These are phyloP conservation scores for Shiraia bambusicola DNA, from an alignment of 2,329 filamentous ascomycete species.

Conservation along the genomic window DNA sequence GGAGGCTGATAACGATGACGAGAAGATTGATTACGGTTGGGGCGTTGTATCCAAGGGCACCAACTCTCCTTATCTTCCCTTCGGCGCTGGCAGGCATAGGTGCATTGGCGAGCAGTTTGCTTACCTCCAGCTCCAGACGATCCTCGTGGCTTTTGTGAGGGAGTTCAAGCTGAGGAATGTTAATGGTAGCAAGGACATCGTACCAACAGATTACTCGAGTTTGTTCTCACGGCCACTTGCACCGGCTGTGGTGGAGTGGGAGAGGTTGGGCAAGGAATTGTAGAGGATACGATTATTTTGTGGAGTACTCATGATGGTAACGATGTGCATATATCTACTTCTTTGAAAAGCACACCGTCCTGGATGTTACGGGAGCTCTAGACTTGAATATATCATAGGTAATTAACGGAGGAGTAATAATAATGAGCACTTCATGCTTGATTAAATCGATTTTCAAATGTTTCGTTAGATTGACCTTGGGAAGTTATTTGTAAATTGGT, in stretches of 20 bases:
- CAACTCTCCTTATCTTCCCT: conserved; percentile 86
- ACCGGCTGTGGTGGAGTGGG: conserved; percentile 67
- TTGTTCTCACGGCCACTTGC: conserved; percentile 50
- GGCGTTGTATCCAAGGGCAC: conserved; percentile 90
- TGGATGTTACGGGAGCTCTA: conserved; percentile 1
- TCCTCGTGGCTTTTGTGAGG: conserved; percentile 74
- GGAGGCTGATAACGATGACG: conserved; percentile 57
- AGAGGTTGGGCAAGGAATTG: conserved; percentile 57
- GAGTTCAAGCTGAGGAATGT: conserved; percentile 77
- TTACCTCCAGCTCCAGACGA: conserved; percentile 86
- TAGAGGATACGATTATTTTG: conserved; percentile 7
- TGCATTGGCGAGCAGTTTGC: conserved; percentile 98
- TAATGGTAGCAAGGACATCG: conserved; percentile 68
- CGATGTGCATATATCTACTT: conserved; percentile 16
- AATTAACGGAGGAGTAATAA: conserved; percentile 8
- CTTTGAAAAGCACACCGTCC: conserved; percentile 1
- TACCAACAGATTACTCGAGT: conserved; percentile 66
- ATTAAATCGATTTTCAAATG: not conserved
- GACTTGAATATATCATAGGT: conserved; percentile 7
- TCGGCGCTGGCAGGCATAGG: conserved; percentile 87
- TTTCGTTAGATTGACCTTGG: not conserved
- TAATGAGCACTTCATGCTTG: not conserved
- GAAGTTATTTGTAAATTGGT: not conserved
- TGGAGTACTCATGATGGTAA: conserved; percentile 14
- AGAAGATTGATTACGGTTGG: conserved; percentile 90